Base-by-base conservation (phyloP, 2,329 filamentous ascomycete species). In the Cordyceps farinosa region DNA sequence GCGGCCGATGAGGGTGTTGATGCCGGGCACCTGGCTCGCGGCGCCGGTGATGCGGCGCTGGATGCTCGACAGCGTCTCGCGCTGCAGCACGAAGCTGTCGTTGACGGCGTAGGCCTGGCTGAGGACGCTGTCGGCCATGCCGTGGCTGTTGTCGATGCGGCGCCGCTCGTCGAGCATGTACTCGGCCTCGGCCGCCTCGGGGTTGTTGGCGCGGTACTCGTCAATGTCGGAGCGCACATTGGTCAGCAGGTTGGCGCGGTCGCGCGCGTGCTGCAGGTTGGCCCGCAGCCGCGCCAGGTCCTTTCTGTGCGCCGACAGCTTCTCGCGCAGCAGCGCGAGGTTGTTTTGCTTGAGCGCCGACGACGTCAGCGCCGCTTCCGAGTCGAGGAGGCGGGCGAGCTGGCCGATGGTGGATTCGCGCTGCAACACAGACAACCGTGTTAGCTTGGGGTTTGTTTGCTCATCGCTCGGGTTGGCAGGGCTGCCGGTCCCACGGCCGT, bases 301-400 rank as follows among this genome's bases (percentile, higher is more conserved):
- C 67, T 88, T 89, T 66, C 88, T 87, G 79, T 99, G 94, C 73
- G 96, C 90, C 44, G 87, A 81, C 17, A 98, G 88, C 74, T 97
- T 90, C 79, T 97, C 93, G 68, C 91, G 90, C 70, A 98, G 91
- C 36, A 96, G 89, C 64, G 91, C 84, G 44, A 99, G 87, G 75
- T 98, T 97, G 80, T 94, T 97, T 72, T 97, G 93, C 78, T 98
- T 98, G n/a, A 97, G 85, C 62, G 93, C 92, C 44, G 94, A 98
- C 51, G 92, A 89, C 57, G 90, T 92, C 65, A 96, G 86, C 62
- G 88, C 84, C 29, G 92, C 87, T 82, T 98, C 94, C 63, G 93
- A 96, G 79, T 98, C 94, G 69, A 98, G 90, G 61, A 97, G 88
- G 64, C 94, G 91, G 68, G 88, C 82, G 63, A 99, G 89, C 77